Evolutionary conservation across 2,329 filamentous ascomycete genomes (phyloP), one percentile per base, ranked within the genome.

Genomic region (Ceratocystis eucalypticola): DNA sequence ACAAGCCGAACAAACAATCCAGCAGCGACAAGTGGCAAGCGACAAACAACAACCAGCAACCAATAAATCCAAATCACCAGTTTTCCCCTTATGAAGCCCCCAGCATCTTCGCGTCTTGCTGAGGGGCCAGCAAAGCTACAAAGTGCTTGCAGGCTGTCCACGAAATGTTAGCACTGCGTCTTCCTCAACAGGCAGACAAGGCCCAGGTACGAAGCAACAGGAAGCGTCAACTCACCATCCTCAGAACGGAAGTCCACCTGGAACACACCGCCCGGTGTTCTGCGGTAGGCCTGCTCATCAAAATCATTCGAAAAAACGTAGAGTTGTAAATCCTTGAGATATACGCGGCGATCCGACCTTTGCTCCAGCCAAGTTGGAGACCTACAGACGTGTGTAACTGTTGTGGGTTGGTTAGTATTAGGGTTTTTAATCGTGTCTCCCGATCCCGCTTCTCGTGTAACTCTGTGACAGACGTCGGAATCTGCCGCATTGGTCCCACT

Each of bases 251-350:
- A 84, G 30, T 76, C 71, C 10, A 84, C 77, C 72, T 84, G 79
- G 67, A 83, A 84, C 0, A 77, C 77, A 5, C 79, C 78, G 1
- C 73, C 71, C 57, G 74, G 76, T 59, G 78, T 80, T 62, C 77
- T 78, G 3, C 82, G 79, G 73, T 83, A 80, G 61, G 77, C 76
- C 65, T 79, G 76, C 68, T 82, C 78, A 6, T 77, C 77, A 69
- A 86, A 86, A 1, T 77, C 73, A n/a, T 79, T 74, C 70, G 79
- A 83, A 71, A 86, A 86, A 6, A 85, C 79, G 71, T 84, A 85
- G 0, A 82, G 77, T 66, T 83, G 78, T 17, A 86, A 72, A 68
- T 84, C 80, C 44, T 76, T 77, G 1, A 86, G 73, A 74, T 78
- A 79, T 67, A 86, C 74, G 28, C 78, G 76, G 66, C 78, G 77